Evolutionary conservation across 805 yeast species (phyloP).

Genomic region (Lipomyces sp.): DNA sequence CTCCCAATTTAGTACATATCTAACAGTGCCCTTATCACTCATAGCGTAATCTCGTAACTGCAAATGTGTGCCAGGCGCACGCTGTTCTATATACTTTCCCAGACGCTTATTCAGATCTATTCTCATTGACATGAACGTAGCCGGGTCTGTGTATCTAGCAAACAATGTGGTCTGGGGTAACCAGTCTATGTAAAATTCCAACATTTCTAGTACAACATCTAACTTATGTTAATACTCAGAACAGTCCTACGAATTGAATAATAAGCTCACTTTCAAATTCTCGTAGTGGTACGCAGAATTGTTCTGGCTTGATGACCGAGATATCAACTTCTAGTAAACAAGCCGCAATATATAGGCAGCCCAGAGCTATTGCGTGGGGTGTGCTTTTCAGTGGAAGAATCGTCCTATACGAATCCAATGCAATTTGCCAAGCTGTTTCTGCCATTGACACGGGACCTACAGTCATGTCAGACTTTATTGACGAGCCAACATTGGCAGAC

Average conservation of each 20-base stretch:
- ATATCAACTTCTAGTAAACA: slow-evolving; percentile 47
- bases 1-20: slow-evolving; percentile 33
- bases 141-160: slow-evolving; percentile 19
- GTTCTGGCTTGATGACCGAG: background rate
- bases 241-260: background rate
- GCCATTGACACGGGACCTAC: slow-evolving; percentile 54
- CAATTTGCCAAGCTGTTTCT: slow-evolving; percentile 66
- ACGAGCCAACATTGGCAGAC: background rate
- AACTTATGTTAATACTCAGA: too few relatives aligned
- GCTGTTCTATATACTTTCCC: background rate
- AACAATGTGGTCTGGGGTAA: slow-evolving; percentile 29
- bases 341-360: slow-evolving; percentile 60
- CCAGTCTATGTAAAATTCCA: slow-evolving; percentile 37
- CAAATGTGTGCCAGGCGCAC: background rate
- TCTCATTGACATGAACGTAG: slow-evolving; percentile 30
- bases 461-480: background rate
- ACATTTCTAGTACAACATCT: slow-evolving; percentile 33
- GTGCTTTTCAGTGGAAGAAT: slow-evolving; percentile 68
- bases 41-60: slow-evolving; percentile 25
- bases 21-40: slow-evolving; percentile 35
- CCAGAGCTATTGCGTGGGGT: slow-evolving; percentile 70
- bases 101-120: slow-evolving; percentile 30
- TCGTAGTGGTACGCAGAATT: slow-evolving; percentile 13
- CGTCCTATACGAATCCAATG: slow-evolving; percentile 69
- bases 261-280: slow-evolving; percentile 23